Base-by-base conservation (phyloP, 2,329 filamentous ascomycete genomes). In the Trichoderma brevicompactum region DNA sequence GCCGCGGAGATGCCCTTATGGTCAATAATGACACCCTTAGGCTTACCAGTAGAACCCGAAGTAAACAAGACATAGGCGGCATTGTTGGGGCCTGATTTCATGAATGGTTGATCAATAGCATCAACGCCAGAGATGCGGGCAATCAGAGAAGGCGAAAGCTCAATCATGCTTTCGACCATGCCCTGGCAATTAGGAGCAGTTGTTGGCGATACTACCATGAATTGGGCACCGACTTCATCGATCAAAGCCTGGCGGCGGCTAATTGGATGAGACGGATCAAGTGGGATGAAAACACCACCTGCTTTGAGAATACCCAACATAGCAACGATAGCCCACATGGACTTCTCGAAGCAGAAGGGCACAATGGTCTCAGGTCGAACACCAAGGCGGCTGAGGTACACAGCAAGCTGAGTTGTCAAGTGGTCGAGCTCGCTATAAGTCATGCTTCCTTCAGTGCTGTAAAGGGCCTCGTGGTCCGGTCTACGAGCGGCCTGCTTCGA, bases 251-350 rank as follows among this genome's bases (percentile, higher is more conserved):
- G 34, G 10, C 52, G 53, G 2, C 62, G 65, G 5, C 28, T 52
- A 1, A 8, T 5, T 5, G 69, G 70, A 46, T 68, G 55, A 9
- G 64, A 53, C 5, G 68, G 64, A 50, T 76, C 75, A 7, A 77
- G 65, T 53, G 70, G 56, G 2, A 75, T 66, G 55, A 68, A 70
- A 67, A 32, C 71, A 19, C 70, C 73, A 4, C 74, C 74, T 2
- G 71, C 68, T 53, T 74, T 73, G 28, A 75, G 65, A 34, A 75
- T 67, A 12, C 65, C 72, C 3, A 75, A 32, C 64, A 73, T 71
- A 0, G 67, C 70, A 0, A 74, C 66, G 3, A 69, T 41, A 9
- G 69, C 64, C 68, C 66, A 69, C n/a, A 55, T 49, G 2, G 65
- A 72, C 66, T 73, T 69, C 36, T 69, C 66, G 23, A 68, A 68